phyloP scores from a whole-genome alignment of 108 stramenopile genomes.

The Cyclotella baltica region DNA sequence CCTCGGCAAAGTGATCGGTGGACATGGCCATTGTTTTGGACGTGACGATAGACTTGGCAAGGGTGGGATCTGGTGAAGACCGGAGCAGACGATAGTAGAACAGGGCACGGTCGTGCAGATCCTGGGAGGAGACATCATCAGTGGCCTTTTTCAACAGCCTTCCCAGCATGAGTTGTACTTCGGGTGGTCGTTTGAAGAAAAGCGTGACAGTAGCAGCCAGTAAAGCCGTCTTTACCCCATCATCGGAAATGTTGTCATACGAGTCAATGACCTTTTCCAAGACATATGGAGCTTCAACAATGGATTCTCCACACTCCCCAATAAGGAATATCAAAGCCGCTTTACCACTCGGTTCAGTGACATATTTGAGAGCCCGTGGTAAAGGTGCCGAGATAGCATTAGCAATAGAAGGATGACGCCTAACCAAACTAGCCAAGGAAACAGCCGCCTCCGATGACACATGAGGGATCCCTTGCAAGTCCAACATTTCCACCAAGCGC shows the following conservation, averaged over 20 bases:
- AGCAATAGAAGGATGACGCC: constrained; percentile 81
- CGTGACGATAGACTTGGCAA: constrained; percentile 71
- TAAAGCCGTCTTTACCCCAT: constrained; percentile 87
- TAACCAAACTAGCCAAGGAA: constrained; percentile 80
- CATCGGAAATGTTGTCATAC: constrained; percentile 71
- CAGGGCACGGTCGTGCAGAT: constrained; percentile 97
- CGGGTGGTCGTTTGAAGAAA: constrained; percentile 98
- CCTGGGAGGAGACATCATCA: constrained; percentile 91
- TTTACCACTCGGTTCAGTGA: constrained; percentile 87
- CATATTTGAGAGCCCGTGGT: constrained; percentile 77
- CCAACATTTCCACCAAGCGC: constrained; percentile 91
- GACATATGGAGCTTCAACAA: constrained; percentile 96
- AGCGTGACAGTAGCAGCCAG: constrained; percentile 93
- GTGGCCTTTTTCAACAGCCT: constrained; percentile 91
- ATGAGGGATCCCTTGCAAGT: constrained; percentile 83
- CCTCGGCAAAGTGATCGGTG: constrained; percentile 81
- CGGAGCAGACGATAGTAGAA: constrained; percentile 96
- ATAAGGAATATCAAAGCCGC: constrained; percentile 94
- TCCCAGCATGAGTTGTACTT: constrained; percentile 96
- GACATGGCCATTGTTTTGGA: constrained; percentile 63
- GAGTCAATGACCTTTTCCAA: constrained; percentile 93
- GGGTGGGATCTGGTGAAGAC: constrained; percentile 80
- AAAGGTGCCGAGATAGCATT: constrained; percentile 87
- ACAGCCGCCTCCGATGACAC: constrained; percentile 89
- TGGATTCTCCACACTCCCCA: constrained; percentile 95